Base-by-base conservation (phyloP, 352 stramenopile species). In the Pythium dissimile region DNA sequence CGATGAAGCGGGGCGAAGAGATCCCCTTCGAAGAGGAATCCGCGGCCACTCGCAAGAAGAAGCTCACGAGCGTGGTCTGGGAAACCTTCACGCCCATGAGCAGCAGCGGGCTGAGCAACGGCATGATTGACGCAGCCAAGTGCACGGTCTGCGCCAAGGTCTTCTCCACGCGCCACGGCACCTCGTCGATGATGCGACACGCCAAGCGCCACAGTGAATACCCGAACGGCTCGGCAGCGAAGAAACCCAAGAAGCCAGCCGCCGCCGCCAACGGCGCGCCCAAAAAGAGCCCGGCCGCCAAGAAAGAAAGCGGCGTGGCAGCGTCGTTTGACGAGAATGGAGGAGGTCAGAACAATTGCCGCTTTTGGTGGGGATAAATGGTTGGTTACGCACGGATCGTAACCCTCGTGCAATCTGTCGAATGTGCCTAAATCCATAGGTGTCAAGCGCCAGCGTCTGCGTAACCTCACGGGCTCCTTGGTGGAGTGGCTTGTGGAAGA, bases 151-250 rank as follows among this genome's bases (percentile, higher is more conserved):
- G 81, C 67, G 76, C 67, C 59, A 91, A 91, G 56, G 67, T 89
- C 26, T 91, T 91, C 57, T 89, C 78, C 24, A 89, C 81, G 51
- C 67, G 81, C n/a, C 81, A 91, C 52, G 81, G 81, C 48, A 91
- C 81, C 47, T 91, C 81, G 43, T 86, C 73, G 11, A 91, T 91
- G 81, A 91, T 91, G 81, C 81, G 81, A 24, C 81, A 91, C 50
- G 81, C 81, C 28, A 91, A 88, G 71, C 72, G 81, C 32, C 81
- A 91, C 54, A 87, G 54, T 43, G 81, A 91, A 48, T 80, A 80
- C 32, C 73, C 81, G 18, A 88, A 84, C 54, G 77, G 75, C 13
- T 62, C 67, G 11, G 52, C 71, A 8, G 54, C 55, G 13, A 88
- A 86, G 59, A 88, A 86, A 23, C 55, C 46, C 20, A 86, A 83